phyloP scores from a whole-genome alignment of 805 yeast species.

The Priceomyces fermenticarens region DNA sequence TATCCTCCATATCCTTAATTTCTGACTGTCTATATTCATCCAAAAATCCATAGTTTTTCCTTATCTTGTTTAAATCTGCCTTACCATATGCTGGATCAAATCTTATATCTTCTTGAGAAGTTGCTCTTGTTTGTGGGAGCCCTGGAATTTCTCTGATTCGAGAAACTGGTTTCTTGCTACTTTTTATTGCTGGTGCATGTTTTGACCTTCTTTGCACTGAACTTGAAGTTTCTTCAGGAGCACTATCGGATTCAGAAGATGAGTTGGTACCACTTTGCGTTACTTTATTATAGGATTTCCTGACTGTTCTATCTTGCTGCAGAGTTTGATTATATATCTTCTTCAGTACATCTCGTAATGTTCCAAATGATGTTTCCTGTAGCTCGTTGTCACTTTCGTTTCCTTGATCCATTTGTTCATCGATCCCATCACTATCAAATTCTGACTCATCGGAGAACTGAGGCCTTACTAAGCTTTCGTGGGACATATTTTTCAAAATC shows the following conservation, averaged over 20 bases:
- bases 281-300: conserved; percentile 17
- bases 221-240: conserved; percentile 33
- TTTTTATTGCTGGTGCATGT: conserved; percentile 84
- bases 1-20: conserved; percentile 52
- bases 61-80: conserved; percentile 62
- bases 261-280: conserved; percentile 13
- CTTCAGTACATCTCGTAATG: conserved; percentile 58
- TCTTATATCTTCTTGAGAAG: conserved; percentile 74
- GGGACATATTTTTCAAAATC: conserved; percentile 5
- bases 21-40: conserved; percentile 84
- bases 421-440: conserved; percentile 4
- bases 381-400: conserved; percentile 42
- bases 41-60: conserved; percentile 79
- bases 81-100: conserved; percentile 89
- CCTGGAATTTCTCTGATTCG: conserved; percentile 75
- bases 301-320: conserved; percentile 7
- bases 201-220: conserved; percentile 47
- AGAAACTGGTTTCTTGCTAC: conserved; percentile 70
- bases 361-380: conserved; percentile 59
- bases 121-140: conserved; percentile 38
- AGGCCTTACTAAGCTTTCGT: conserved; percentile 12
- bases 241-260: conserved; percentile 9
- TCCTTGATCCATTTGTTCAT: conserved; percentile 1
- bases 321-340: conserved; percentile 26
- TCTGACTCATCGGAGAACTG: conserved; percentile 17